Evolutionary conservation across 2,329 filamentous ascomycete species (phyloP).

Genomic region (Scytalidium sp.): DNA sequence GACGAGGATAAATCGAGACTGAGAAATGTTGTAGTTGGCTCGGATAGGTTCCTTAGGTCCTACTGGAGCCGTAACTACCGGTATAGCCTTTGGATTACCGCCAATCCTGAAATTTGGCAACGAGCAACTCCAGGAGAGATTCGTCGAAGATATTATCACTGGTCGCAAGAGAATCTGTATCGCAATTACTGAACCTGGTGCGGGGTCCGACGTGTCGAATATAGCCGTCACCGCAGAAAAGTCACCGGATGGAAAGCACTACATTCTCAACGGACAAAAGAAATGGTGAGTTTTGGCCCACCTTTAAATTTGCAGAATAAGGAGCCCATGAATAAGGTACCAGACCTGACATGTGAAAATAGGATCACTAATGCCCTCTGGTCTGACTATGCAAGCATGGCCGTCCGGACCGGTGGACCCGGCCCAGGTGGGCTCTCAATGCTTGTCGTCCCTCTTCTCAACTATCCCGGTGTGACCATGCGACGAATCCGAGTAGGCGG

Average conservation of each 20-base stretch:
- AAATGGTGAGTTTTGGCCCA: conserved; percentile 53
- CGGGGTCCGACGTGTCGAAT: conserved; percentile 71
- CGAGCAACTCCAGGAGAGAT: conserved; percentile 57
- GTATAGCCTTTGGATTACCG: conserved; percentile 70
- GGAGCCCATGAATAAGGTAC: background rate
- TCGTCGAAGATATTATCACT: conserved; percentile 65
- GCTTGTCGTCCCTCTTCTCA: conserved; percentile 68
- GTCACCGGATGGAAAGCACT: conserved; percentile 60
- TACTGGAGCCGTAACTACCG: conserved; percentile 62
- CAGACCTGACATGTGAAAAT: background rate
- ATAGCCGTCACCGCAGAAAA: conserved; percentile 66
- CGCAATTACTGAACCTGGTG: conserved; percentile 75
- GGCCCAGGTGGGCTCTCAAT: conserved; percentile 66
- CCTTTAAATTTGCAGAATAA: background rate
- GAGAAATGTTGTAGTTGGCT: conserved; percentile 45
- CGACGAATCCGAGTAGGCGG: conserved; percentile 65
- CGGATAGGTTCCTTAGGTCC: conserved; percentile 65
- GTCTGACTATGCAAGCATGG: conserved; percentile 67
- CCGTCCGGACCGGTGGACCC: conserved; percentile 62
- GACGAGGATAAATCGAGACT: too few species aligned
- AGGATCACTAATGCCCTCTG: conserved; percentile 71
- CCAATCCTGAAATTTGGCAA: conserved; percentile 69
- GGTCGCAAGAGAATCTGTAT: conserved; percentile 69
- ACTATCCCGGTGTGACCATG: conserved; percentile 64
- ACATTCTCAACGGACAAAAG: conserved; percentile 72